Evolutionary conservation across 129 eudicot genomes (phyloP).

Genomic region (Flaveria trinervia): DNA sequence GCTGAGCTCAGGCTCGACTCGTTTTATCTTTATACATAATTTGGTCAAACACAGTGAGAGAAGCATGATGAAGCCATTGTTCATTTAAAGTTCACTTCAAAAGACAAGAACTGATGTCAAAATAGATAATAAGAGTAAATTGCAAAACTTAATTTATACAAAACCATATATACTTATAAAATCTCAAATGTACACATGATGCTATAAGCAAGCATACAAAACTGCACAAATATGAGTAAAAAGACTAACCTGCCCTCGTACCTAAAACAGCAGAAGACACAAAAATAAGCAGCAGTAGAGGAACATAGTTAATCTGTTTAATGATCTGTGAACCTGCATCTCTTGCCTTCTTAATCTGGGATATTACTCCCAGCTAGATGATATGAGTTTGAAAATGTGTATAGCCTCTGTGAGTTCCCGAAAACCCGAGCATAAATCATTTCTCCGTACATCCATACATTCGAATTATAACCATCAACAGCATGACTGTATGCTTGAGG

Average conservation of each 20-base stretch:
- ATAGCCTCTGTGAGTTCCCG: constrained; percentile 52
- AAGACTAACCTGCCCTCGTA: constrained; percentile 25
- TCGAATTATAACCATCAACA: constrained; percentile 28
- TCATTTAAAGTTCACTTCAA: too few relatives aligned
- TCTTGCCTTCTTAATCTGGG: constrained; percentile 60
- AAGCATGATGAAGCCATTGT: too few relatives aligned
- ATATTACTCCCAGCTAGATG: constrained; percentile 42
- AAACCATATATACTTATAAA: constrained; percentile 19
- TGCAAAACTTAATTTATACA: constrained; percentile 21
- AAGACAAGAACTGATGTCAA: background rate
- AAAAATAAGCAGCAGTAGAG: constrained; percentile 52
- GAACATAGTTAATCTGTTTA: constrained; percentile 52
- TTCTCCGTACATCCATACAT: constrained; percentile 56
- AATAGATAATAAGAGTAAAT: background rate
- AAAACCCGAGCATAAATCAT: constrained; percentile 67
- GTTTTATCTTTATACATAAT: too few relatives aligned
- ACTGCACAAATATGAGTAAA: constrained; percentile 25
- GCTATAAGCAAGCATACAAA: constrained; percentile 35
- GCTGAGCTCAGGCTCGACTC: too few relatives aligned
- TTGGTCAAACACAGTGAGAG: too few relatives aligned
- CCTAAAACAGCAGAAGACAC: constrained; percentile 57
- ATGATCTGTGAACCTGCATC: constrained; percentile 58
- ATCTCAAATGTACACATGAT: constrained; percentile 36
- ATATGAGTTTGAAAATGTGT: constrained; percentile 56
- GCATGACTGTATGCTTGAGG: constrained; percentile 34